Evolutionary conservation across 768 basidiomycete species (phyloP), one percentile per base, ranked within the genome.

Genomic region (Kwoniella dendrophila): DNA sequence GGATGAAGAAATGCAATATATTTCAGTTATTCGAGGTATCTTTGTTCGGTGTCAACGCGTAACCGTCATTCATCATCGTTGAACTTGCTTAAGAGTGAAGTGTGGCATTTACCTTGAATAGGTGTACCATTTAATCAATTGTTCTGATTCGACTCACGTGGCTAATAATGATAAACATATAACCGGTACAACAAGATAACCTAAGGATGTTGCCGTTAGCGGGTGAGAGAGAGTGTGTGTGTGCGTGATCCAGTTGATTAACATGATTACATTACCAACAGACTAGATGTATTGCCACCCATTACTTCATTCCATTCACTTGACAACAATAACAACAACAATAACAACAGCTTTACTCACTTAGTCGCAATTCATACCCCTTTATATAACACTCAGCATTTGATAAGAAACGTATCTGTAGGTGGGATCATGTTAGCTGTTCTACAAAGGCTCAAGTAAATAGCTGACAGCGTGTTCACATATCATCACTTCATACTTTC

Each of bases 231-330:
- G 49, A n/a, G 26, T 29, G 11, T 4, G 16, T 4, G 32, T 33
- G 18, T 50, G 2, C 8, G 11, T 11, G 32, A 32, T 51, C n/a
- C n/a, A n/a, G n/a, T n/a, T n/a, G n/a, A n/a, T n/a, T n/a, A n/a
- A n/a, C n/a, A n/a, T 51, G 49, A 51, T 22, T 33, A 20, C 1
- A 51, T 51, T 14, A 48, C 47, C 47, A 27, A 48, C 4, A 16
- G 22, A 24, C 11, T 7, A 29, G 10, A 26, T 20, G 45, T 48
- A 24, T 56, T 56, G 55, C 55, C 55, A 56, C 55, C 55, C 56
- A 45, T 38, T 10, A 24, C 6, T 29, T n/a, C 24, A 16, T 30
- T 32, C 34, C 45, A 1, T 22, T 20, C 18, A 33, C 27, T 40
- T 29, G 52, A 12, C 26, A 1, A 24, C 24, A 14, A 52, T 34